These are phyloP conservation scores for Chondrostereum purpureum DNA, from an alignment of 1,284 basidiomycete species.

Conservation along the genomic window DNA sequence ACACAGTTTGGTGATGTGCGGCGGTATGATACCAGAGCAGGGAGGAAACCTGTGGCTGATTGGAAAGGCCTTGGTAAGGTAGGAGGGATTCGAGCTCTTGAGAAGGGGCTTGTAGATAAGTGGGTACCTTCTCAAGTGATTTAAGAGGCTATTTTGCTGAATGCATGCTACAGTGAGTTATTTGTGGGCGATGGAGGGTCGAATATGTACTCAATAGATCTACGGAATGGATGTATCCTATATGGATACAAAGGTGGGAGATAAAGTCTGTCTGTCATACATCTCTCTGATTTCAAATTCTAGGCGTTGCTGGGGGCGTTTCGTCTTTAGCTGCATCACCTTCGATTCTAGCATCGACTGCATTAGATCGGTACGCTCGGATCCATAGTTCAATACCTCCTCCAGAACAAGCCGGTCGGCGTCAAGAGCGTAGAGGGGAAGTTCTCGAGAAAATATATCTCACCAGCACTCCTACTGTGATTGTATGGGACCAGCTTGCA, in stretches of 20 bases:
- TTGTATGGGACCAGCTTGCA: constrained; percentile 44
- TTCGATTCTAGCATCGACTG: constrained; percentile 47
- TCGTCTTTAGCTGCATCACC: constrained; percentile 55
- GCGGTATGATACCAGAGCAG: constrained; percentile 74
- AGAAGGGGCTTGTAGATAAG: constrained; percentile 63
- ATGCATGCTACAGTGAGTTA: constrained; percentile 47
- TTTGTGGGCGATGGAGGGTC: constrained; percentile 72
- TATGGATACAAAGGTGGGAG: constrained; percentile 68
- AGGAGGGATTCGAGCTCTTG: constrained; percentile 62
- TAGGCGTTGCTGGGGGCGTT: constrained; percentile 65
- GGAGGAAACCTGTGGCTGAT: constrained; percentile 63
- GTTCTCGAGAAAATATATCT: constrained; percentile 66
- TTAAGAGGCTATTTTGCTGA: constrained; percentile 3
- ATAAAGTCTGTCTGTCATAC: neutral
- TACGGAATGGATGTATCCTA: constrained; percentile 63
- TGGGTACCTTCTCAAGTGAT: constrained; percentile 31
- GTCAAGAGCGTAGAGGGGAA: constrained; percentile 57
- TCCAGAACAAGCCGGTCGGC: constrained; percentile 40
- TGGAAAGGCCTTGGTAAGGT: constrained; percentile 57
- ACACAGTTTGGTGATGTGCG: constrained; percentile 74
- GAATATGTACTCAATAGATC: constrained; percentile 66
- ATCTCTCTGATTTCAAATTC: constrained; percentile 2
- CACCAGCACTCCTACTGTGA: constrained; percentile 56
- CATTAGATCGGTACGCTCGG: constrained; percentile 68
- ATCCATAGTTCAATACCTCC: constrained; percentile 63